A percentile compares a stretch with the other conserved stretches of the same genome.
phyloP scores from a whole-genome alignment of 805 yeast species.

The Sporopachydermia quercuum region DNA sequence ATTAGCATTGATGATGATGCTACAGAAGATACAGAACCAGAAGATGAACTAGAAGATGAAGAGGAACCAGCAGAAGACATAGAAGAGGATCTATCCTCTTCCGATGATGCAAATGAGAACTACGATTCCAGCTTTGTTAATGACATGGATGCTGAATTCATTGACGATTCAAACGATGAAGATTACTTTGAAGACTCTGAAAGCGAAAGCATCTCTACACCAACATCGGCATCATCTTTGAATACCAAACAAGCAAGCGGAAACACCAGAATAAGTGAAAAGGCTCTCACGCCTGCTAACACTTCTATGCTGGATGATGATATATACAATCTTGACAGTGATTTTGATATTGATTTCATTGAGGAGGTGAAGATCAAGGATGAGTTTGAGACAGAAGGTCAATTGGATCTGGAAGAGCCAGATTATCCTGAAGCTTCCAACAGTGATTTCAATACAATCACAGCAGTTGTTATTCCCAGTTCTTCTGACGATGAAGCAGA shows the following conservation, averaged over 20 bases:
- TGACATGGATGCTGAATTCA: slow-evolving; percentile 17
- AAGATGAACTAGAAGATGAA: slow-evolving; percentile 21
- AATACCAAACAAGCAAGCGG: neutral
- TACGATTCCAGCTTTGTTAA: neutral
- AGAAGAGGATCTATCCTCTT: slow-evolving; percentile 16
- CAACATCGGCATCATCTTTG: slow-evolving; percentile 2
- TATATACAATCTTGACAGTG: slow-evolving; percentile 6
- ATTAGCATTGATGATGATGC: slow-evolving; percentile 6
- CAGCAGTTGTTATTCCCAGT: neutral
- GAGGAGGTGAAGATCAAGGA: neutral
- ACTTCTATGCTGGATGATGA: neutral
- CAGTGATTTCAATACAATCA: too few relatives aligned
- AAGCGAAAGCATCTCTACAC: neutral
- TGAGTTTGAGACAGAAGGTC: neutral
- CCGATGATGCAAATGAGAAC: too few relatives aligned
- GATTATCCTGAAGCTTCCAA: slow-evolving; percentile 11
- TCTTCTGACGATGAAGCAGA: neutral
- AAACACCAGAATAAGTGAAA: too few relatives aligned
- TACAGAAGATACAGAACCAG: slow-evolving; percentile 7
- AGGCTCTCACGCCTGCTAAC: too few relatives aligned
- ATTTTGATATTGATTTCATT: slow-evolving; percentile 10
- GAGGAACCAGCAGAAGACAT: slow-evolving; percentile 13
- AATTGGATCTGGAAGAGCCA: slow-evolving; percentile 6
- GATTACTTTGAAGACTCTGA: slow-evolving; percentile 11
- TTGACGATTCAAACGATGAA: slow-evolving; percentile 7